A percentile compares a stretch with the other conserved stretches of the same genome.
Conservation (phyloP, 2,329 filamentous ascomycete species). For the Onygenales sp. region DNA sequence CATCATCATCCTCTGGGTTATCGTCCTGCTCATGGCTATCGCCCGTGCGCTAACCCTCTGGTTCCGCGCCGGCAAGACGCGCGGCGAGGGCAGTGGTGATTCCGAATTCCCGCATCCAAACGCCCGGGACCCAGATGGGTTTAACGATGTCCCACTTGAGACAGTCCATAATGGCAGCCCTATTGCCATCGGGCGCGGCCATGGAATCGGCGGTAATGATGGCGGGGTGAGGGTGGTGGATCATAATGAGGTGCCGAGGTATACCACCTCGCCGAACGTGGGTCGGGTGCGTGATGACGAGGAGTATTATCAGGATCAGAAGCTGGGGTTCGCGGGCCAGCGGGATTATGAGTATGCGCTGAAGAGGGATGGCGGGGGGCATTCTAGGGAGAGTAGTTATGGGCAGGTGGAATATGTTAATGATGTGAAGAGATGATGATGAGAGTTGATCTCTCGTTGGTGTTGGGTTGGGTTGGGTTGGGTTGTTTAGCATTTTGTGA, state of each 20-base stretch:
- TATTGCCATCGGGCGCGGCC: too few species aligned
- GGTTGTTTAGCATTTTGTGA: background rate
- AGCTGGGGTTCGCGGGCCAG: slow-evolving; percentile 34
- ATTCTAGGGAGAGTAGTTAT: slow-evolving; percentile 25
- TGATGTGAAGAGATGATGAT: slow-evolving; percentile 19
- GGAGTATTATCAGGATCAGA: slow-evolving; percentile 29
- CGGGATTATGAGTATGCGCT: slow-evolving; percentile 23
- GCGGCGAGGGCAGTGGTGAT: slow-evolving; percentile 49
- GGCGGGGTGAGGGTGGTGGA: background rate
- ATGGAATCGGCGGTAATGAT: slow-evolving; percentile 15
- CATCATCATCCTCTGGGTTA: slow-evolving; percentile 66
- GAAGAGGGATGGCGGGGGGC: slow-evolving; percentile 14
- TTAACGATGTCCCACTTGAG: slow-evolving; percentile 29
- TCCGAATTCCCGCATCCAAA: slow-evolving; percentile 10
- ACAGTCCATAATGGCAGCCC: background rate
- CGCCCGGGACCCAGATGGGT: slow-evolving; percentile 14
- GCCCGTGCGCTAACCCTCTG: slow-evolving; percentile 56
- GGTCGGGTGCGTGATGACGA: slow-evolving; percentile 7
- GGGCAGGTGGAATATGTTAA: slow-evolving; percentile 24
- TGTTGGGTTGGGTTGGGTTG: background rate
- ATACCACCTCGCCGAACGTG: slow-evolving; percentile 13
- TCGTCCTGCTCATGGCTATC: slow-evolving; percentile 67
- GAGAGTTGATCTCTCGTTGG: slow-evolving; percentile 1
- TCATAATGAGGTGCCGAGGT: slow-evolving; percentile 13
- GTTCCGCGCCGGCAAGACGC: slow-evolving; percentile 48